These are phyloP conservation scores for Phytophthora syringae DNA, from an alignment of 352 stramenopile species.

Conservation along the genomic window DNA sequence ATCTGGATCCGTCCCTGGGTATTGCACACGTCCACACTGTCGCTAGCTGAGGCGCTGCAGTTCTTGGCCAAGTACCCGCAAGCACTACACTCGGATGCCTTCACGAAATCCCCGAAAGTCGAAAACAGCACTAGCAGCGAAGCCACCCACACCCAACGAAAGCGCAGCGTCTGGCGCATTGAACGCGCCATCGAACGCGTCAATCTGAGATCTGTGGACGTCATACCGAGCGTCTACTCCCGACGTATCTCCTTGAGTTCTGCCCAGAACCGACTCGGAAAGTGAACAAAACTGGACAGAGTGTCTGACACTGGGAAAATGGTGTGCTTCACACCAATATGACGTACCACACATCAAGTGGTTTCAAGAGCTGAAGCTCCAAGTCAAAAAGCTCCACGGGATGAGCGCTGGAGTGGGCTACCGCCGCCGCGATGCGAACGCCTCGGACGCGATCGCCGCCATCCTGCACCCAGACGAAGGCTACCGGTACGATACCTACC, in stretches of 20 bases:
- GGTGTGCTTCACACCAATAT: conserved; percentile 11
- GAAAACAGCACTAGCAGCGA: conserved; percentile 30
- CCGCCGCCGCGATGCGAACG: conserved; percentile 70
- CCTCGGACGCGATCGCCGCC: conserved; percentile 68
- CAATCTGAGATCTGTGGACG: conserved; percentile 11
- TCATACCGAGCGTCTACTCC: conserved; percentile 24
- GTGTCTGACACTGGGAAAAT: conserved; percentile 20
- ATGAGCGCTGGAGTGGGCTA: conserved; percentile 57
- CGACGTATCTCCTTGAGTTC: conserved; percentile 30
- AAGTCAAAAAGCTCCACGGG: conserved; percentile 9
- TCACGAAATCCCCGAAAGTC: conserved; percentile 7
- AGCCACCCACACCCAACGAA: conserved; percentile 17
- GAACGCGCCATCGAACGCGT: background rate
- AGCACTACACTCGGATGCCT: conserved; percentile 52
- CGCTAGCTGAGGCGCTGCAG: conserved; percentile 42
- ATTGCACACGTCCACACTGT: conserved; percentile 59
- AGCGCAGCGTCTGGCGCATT: conserved; percentile 21
- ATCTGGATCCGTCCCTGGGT: conserved; percentile 64
- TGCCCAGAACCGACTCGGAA: conserved; percentile 24
- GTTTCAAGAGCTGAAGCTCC: conserved; percentile 11
- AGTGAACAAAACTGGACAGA: conserved; percentile 30
- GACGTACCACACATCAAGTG: conserved; percentile 1
- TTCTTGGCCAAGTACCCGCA: conserved; percentile 76
- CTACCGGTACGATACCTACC: conserved; percentile 41
- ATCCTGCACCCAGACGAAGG: conserved; percentile 70